A percentile compares a stretch with the other conserved stretches of the same genome.
Evolutionary conservation across 2,329 filamentous ascomycete genomes (phyloP).

Genomic region (Colletotrichum cordylinicola): DNA sequence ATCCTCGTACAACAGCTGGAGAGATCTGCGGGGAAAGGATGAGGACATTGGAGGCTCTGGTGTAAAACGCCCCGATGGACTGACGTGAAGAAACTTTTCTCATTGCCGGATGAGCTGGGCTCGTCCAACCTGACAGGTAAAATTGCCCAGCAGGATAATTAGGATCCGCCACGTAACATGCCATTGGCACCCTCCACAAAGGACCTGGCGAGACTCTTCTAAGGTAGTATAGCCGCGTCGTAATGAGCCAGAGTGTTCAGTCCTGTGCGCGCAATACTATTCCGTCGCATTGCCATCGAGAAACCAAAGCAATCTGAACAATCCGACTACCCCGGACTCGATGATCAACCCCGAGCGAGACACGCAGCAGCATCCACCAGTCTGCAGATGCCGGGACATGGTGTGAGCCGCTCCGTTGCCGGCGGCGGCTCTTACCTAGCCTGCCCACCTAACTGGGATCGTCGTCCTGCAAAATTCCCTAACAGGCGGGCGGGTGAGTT

Average conservation of each 20-base stretch:
- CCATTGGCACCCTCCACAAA: neutral
- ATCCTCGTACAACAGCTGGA: neutral
- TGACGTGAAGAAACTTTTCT: neutral
- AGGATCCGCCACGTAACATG: neutral
- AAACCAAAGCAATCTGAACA: neutral
- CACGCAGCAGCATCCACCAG: neutral
- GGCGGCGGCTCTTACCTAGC: slow-evolving; percentile 9
- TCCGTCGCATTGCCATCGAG: neutral
- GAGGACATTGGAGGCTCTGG: neutral
- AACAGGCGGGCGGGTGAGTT: neutral
- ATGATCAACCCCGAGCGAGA: slow-evolving; percentile 2
- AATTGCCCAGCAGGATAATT: neutral
- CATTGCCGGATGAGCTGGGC: neutral
- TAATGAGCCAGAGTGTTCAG: neutral
- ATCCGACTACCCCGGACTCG: neutral
- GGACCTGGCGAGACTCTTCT: neutral
- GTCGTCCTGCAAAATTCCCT: neutral
- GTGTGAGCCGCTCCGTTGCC: slow-evolving; percentile 10
- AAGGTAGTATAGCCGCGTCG: neutral
- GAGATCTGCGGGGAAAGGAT: neutral
- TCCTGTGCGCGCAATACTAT: neutral
- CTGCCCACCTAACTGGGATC: neutral
- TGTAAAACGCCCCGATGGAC: neutral
- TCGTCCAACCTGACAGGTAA: neutral
- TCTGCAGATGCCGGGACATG: neutral